Base-by-base conservation (phyloP, 768 basidiomycete species). In the Mycena galopus region DNA sequence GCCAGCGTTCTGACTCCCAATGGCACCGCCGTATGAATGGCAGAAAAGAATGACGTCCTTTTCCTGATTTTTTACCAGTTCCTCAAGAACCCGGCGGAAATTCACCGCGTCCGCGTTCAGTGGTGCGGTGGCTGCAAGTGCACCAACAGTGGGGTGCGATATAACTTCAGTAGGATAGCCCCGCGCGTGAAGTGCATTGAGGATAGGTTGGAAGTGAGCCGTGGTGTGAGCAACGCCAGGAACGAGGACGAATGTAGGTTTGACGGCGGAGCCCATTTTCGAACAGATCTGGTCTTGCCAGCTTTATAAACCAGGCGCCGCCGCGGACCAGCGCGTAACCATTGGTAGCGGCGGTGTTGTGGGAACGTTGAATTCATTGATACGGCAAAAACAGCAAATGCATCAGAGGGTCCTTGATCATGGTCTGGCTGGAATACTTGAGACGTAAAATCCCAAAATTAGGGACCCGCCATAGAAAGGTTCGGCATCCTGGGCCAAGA, bases 11-110 rank as follows among this genome's bases (percentile, higher is more conserved):
- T 64, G 63, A 11, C 47, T 51, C 2, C 47, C 63, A 35, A 27
- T 30, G 33, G 25, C 2, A 12, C 63, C 63, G n/a, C 47, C 63
- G 21, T 64, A 64, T 4, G 63, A 64, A 25, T 64, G 63, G 47
- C 63, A 51, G 25, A 51, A 25, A 8, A 64, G 50, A 14, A 64
- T 17, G 14, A 64, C 30, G 30, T 64, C 47, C 30, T 64, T 63
- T 21, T 63, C 30, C 21, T 57, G 32, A 17, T 32, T 11, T 4
- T 37, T 25, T 37, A 59, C 11, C 1, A 59, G 35, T 14, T 37
- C 19, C 35, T 59, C 57, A 14, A 59, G 57, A 25, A 37, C 23
- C 4, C 12, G n/a, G n/a, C 57, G 57, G 8, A 59, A 12, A 23
- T 59, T 59, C 33, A 4, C 57, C 0, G 33, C 57, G 33, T 37